Conservation (phyloP, 2,329 filamentous ascomycete species). For the Claviceps maximensis region DNA sequence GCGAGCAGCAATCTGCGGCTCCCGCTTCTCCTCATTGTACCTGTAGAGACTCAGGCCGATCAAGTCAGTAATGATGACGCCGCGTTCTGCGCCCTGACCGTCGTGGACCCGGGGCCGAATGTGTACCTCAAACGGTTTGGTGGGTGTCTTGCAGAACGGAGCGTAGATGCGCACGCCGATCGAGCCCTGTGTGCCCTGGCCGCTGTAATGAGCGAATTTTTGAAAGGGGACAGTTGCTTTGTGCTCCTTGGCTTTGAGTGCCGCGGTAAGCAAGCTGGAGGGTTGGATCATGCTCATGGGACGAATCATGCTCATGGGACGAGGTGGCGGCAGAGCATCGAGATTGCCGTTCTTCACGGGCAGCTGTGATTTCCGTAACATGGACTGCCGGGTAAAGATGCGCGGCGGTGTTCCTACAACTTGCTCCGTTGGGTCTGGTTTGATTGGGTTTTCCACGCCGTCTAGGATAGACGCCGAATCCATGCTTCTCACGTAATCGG, state of each 20-base stretch:
- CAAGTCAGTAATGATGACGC: conserved; percentile 64
- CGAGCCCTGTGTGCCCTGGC: conserved; percentile 65
- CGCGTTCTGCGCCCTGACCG: conserved; percentile 45
- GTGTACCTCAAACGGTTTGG: conserved; percentile 56
- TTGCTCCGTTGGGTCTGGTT: conserved; percentile 39
- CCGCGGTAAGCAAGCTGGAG: conserved; percentile 57
- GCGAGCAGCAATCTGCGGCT: conserved; percentile 49
- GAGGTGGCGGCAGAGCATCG: conserved; percentile 55
- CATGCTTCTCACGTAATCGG: conserved; percentile 51
- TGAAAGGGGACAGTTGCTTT: conserved; percentile 61
- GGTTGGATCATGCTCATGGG: conserved; percentile 56
- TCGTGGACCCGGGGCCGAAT: conserved; percentile 58
- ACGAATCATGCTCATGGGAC: conserved; percentile 50
- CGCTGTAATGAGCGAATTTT: conserved; percentile 61
- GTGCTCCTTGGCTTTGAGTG: conserved; percentile 57
- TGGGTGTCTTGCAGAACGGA: conserved; percentile 52
- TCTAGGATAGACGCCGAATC: conserved; percentile 62
- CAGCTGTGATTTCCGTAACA: conserved; percentile 47
- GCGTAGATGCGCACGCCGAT: conserved; percentile 66
- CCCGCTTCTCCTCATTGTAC: conserved; percentile 63
- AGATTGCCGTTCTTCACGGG: conserved; percentile 43
- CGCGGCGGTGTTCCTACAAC: conserved; percentile 52
- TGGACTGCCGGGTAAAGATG: conserved; percentile 47
- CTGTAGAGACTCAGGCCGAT: conserved; percentile 68
- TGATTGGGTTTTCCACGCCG: conserved; percentile 45